Conservation (phyloP, 2,329 filamentous ascomycete genomes). For the Verticillium dahliae region DNA sequence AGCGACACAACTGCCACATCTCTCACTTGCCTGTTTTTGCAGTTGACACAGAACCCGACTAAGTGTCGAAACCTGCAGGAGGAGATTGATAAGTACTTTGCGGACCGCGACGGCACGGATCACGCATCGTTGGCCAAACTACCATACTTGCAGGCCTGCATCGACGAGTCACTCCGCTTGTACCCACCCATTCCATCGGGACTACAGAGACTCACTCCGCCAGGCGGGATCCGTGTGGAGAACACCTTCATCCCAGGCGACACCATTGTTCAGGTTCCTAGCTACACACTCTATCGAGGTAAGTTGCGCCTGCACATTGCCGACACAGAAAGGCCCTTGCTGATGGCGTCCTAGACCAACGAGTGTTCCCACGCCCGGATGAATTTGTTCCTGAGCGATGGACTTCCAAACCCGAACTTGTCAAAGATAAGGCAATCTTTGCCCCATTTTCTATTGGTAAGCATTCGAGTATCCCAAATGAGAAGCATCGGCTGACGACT, state of each 20-base stretch:
- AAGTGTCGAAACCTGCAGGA: background rate
- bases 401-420: conserved; percentile 12
- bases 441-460: conserved; percentile 19
- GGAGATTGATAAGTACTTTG: conserved; percentile 11
- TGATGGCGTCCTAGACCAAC: conserved; percentile 3
- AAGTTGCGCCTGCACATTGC: no score
- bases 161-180: conserved; percentile 32
- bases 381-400: conserved; percentile 17
- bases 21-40: conserved; percentile 9
- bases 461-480: background rate
- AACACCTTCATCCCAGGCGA: conserved; percentile 25
- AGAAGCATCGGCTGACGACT: background rate
- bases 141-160: conserved; percentile 24
- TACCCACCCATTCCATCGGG: conserved; percentile 28
- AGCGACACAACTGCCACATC: conserved; percentile 12
- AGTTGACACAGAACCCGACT: conserved; percentile 7
- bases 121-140: conserved; percentile 14
- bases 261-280: conserved; percentile 23
- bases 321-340: no score
- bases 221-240: conserved; percentile 26
- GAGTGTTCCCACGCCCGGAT: conserved; percentile 13
- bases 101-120: conserved; percentile 6
- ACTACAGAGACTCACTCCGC: conserved; percentile 26
- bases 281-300: conserved; percentile 8
- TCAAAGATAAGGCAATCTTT: conserved; percentile 14